Evolutionary conservation across 805 yeast species (phyloP), one percentile per base, ranked within the genome.

Genomic region (Suhomyces emberorum): DNA sequence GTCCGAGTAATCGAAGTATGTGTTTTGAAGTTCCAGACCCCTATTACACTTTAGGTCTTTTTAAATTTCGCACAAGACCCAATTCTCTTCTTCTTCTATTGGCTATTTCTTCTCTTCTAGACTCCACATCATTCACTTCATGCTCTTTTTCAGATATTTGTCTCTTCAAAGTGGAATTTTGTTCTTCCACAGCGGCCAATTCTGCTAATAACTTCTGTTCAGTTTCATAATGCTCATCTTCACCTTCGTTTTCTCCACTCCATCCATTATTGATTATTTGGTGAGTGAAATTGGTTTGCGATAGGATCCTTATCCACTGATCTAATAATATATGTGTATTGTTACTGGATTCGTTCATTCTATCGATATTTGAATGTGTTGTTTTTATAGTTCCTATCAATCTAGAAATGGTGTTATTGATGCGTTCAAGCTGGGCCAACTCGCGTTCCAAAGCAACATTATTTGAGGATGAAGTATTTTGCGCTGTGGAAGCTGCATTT

Each of bases 261-360:
- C 77, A 63, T 32, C 61, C 61, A 37, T 72, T 70, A 35, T 64
- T 63, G 43, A 78, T 59, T 14, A 76, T 52, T 7, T 70, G 67
- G 18, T 68, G 62, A 3, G 81, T 73, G 48, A 77, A 75, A 23
- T 73, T 72, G 15, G 83, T 74, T 48, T 80, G 84, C 11, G 83
- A 77, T 15, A 80, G 66, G 32, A 81, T 78, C 43, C 72, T 65
- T 35, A 76, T 70, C 84, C 84, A 81, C 15, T 77, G 67, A 38
- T 75, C 80, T 16, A 81, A 55, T 17, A 81, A 58, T 17, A 63
- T 61, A 37, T 74, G 68, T 0, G 81, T 70, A 20, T 70, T 68
- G 26, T 64, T 67, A 28, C 77, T 65, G 4, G 79, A 68, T 15
- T 56, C 59, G 37, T 68, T 64, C 24, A 58, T 44, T 19, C 56